Conservation (phyloP, 805 yeast genomes). For the Kazachstania taianensis region DNA sequence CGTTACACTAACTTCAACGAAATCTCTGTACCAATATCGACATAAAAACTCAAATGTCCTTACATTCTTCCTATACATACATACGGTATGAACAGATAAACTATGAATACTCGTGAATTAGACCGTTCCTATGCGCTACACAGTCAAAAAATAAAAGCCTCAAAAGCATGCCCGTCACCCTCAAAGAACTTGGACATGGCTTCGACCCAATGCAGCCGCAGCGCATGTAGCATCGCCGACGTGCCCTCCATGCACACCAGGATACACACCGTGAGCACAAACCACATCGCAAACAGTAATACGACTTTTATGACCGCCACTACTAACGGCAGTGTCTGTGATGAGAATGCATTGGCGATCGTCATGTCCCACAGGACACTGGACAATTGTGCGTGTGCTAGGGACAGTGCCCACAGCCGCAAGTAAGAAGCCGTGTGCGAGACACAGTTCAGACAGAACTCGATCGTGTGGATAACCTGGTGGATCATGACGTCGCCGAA, state of each 20-base stretch:
- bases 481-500: slow-evolving; percentile 94
- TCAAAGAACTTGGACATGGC: slow-evolving; percentile 96
- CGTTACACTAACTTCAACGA: no score
- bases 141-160: slow-evolving; percentile 85
- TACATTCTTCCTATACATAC: no score
- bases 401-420: slow-evolving; percentile 93
- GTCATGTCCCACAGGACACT: slow-evolving; percentile 97
- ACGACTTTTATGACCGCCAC: slow-evolving; percentile 68
- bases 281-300: slow-evolving; percentile 88
- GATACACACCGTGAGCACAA: slow-evolving; percentile 78
- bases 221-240: slow-evolving; percentile 96
- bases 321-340: slow-evolving; percentile 36
- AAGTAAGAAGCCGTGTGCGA: slow-evolving; percentile 97
- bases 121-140: no score
- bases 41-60: no score
- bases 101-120: no score
- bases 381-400: slow-evolving; percentile 94
- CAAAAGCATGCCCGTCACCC: slow-evolving; percentile 89
- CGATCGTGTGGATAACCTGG: slow-evolving; percentile 95
- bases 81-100: no score
- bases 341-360: slow-evolving; percentile 62
- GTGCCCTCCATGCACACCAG: slow-evolving; percentile 98
- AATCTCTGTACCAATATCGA: no score
- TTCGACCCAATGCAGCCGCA: slow-evolving; percentile 98
- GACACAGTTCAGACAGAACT: slow-evolving; percentile 92